Base-by-base conservation (phyloP, 352 stramenopile genomes). In the Phytophthora sp. region DNA sequence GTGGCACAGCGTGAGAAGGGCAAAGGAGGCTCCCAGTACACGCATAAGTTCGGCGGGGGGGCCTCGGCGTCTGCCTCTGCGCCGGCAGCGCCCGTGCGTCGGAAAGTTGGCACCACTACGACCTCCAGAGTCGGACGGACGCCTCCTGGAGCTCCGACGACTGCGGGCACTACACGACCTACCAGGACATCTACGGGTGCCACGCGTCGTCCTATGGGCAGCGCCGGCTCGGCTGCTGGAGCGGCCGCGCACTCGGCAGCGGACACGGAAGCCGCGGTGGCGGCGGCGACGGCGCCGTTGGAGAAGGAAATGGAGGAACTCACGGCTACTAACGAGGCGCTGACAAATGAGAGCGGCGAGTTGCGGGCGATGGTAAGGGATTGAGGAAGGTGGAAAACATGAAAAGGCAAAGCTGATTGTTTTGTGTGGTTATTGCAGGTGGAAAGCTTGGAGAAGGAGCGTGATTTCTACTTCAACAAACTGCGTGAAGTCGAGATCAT, bases 391-490 rank as follows among this genome's bases (percentile, higher is more conserved):
- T 31, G 26, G 6, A 12, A 18, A 20, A 4, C 8, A 12, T 45
- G 8, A 35, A 20, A 21, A 62, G 16, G 33, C 12, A 51, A 33
- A 21, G 41, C 13, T 73, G 23, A 47, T 56, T 26, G 20, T 49
- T 33, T 50, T 67, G 42, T 49, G 29, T 30, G 55, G 65, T 38
- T 27, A 26, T 49, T 15, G n/a, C 31, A 96, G 74, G 79, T 98
- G 0, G 86, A 97, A 58, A 93, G 86, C 30, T 73, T 98, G 13
- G 94, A 98, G 71, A 93, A 92, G 59, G 97, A 99, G 74, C 83
- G 97, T 8, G 97, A 99, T 66, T 99, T 99, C 72, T 99, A 99
- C 77, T 99, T 99, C 76, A 88, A 97, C 49, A 99, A 99, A 78
- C 84, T 99, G 27, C 87, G 97, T 46, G 92, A 98, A 63, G 94